Conservation (phyloP, 2,329 filamentous ascomycete species). For the Epichloe gansuensis region DNA sequence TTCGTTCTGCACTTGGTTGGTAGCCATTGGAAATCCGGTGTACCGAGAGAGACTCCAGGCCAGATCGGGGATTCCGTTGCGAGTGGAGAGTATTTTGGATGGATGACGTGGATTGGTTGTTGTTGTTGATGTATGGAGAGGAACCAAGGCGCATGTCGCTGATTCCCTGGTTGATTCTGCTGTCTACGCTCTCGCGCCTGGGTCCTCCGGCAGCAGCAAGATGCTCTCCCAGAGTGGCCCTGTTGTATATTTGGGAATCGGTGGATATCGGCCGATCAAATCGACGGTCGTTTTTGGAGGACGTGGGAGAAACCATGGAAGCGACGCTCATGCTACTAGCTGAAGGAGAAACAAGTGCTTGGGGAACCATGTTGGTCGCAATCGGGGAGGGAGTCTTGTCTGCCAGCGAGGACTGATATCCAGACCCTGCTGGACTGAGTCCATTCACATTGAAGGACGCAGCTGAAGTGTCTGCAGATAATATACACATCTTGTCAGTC, state of each 20-base stretch:
- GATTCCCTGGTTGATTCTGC: slow-evolving; percentile 62
- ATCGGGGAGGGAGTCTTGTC: slow-evolving; percentile 55
- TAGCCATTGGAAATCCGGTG: slow-evolving; percentile 55
- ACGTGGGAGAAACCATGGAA: slow-evolving; percentile 51
- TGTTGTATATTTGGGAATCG: slow-evolving; percentile 19
- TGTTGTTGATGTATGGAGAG: slow-evolving; percentile 61
- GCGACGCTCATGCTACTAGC: slow-evolving; percentile 53
- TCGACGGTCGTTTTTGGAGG: slow-evolving; percentile 31
- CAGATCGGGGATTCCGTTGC: slow-evolving; percentile 47
- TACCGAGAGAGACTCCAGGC: slow-evolving; percentile 38
- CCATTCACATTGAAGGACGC: slow-evolving; percentile 27
- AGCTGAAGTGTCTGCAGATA: slow-evolving; percentile 23
- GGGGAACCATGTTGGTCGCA: slow-evolving; percentile 36
- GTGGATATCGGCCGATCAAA: slow-evolving; percentile 29
- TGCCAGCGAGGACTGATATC: slow-evolving; percentile 36
- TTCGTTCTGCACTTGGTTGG: slow-evolving; percentile 46
- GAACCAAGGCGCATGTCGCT: slow-evolving; percentile 56
- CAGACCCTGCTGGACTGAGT: slow-evolving; percentile 30
- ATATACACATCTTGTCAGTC: not conserved
- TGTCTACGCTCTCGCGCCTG: slow-evolving; percentile 66
- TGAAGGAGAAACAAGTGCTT: slow-evolving; percentile 41
- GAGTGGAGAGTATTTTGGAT: slow-evolving; percentile 59
- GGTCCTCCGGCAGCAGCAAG: slow-evolving; percentile 30
- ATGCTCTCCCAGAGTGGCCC: slow-evolving; percentile 22
- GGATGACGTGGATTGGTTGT: slow-evolving; percentile 65